Conservation (phyloP, 305 asterid species). For the Fraxinus velutina region DNA sequence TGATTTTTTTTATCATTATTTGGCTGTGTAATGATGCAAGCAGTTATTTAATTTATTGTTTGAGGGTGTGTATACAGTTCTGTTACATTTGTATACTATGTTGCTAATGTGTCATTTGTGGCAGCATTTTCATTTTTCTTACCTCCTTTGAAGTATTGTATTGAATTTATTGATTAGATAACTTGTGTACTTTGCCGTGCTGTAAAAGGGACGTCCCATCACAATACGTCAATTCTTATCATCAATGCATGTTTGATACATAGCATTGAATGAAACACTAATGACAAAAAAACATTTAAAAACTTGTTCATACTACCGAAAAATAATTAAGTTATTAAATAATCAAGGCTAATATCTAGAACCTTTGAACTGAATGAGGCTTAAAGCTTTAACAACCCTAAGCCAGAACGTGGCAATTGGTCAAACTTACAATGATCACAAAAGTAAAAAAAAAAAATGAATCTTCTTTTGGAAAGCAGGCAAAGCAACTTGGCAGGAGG, state of each 20-base stretch:
- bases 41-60: conserved; percentile 43
- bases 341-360: neutral
- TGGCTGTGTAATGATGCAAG: conserved; percentile 45
- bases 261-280: neutral
- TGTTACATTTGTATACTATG: neutral
- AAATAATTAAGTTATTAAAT: neutral
- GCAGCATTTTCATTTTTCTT: neutral
- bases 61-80: conserved; percentile 37
- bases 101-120: neutral
- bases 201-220: neutral
- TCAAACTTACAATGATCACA: neutral
- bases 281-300: neutral
- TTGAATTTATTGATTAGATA: neutral
- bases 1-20: conserved; percentile 18
- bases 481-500: conserved; percentile 1
- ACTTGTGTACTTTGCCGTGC: neutral
- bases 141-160: neutral
- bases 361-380: neutral
- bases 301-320: neutral
- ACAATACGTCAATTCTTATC: neutral
- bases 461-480: neutral
- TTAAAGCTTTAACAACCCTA: neutral
- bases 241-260: neutral
- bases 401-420: neutral
- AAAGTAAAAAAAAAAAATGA: neutral